Evolutionary conservation across 805 yeast genomes (phyloP), one percentile per base, ranked within the genome.

Genomic region (Candida adriatica): DNA sequence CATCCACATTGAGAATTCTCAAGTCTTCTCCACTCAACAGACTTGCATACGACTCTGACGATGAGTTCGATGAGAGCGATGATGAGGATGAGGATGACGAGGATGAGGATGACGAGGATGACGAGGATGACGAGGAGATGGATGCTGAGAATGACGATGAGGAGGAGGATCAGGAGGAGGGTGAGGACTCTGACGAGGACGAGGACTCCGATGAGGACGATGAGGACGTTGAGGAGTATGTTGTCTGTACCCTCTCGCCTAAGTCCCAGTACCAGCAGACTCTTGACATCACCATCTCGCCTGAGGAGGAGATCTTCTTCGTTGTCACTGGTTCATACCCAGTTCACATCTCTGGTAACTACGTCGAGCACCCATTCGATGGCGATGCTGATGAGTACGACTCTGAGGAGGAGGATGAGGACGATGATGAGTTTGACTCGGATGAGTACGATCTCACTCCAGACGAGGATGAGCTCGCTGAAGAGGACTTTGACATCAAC

Each of bases 241-340:
- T 87, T 39, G 65, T 92, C 41, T 82, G 95, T 65, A 92, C 98
- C 34, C 71, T 92, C 43, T 78, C 94, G 34, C 97, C 98, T 61
- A 70, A 78, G 53, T 55, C 70, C 33, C 85, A 78, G 59, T 81
- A 58, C 61, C 99, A 92, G 70, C 97, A 90, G 70, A 68, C 94
- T 35, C 59, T 92, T 35, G 96, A 92, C 55, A 64, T 92, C 45
- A 84, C 94, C 53, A 81, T 92, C 53, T 73, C 80, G 34, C 95
- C 97, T 53, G 90, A 79, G 53, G 98, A 92, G 66, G 95, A 88
- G 55, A 86, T 92, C 41, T 78, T 70, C 68, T 92, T 92, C 55
- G 94, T 86, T 54, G 96, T 84, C 36, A 82, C 95, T 41, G 98
- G 98, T 55, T 86, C 96, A 17, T 90, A 87, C 68, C 82, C 94